A percentile compares a stretch with the other conserved stretches of the same genome.
Conservation (phyloP, 768 basidiomycete species). For the Lentinula lateritia region DNA sequence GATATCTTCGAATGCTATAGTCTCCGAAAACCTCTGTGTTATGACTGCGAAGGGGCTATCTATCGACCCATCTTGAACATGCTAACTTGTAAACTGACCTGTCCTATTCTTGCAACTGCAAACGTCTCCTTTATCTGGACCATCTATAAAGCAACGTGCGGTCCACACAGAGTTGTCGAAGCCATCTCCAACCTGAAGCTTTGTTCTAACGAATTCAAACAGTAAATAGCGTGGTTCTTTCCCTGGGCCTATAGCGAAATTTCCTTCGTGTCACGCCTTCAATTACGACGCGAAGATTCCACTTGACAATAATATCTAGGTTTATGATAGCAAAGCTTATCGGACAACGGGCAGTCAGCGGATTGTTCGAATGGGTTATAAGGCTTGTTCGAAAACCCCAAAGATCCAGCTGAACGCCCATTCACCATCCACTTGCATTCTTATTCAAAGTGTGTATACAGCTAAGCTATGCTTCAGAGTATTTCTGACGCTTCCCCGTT, state of each 20-base stretch:
- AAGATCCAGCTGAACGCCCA: background rate
- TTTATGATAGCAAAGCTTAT: background rate
- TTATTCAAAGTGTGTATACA: background rate
- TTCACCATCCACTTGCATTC: background rate
- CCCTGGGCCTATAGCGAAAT: background rate
- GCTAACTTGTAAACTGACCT: background rate
- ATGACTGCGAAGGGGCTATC: background rate
- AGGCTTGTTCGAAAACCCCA: background rate
- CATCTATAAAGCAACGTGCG: slow-evolving; percentile 3
- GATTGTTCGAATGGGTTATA: background rate
- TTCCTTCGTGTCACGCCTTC: background rate
- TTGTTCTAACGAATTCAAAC: background rate
- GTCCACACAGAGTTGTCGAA: background rate
- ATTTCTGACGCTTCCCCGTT: background rate
- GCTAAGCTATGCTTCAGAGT: background rate
- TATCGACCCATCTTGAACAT: background rate
- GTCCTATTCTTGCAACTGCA: background rate
- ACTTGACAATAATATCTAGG: background rate
- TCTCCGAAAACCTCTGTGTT: background rate
- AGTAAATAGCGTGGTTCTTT: too few relatives aligned
- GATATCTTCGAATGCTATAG: background rate
- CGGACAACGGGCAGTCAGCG: too few relatives aligned
- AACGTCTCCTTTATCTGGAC: background rate
- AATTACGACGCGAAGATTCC: too few relatives aligned
- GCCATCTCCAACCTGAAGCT: background rate